Evolutionary conservation across 108 stramenopile genomes (phyloP).

Genomic region (Bacterosira constricta): DNA sequence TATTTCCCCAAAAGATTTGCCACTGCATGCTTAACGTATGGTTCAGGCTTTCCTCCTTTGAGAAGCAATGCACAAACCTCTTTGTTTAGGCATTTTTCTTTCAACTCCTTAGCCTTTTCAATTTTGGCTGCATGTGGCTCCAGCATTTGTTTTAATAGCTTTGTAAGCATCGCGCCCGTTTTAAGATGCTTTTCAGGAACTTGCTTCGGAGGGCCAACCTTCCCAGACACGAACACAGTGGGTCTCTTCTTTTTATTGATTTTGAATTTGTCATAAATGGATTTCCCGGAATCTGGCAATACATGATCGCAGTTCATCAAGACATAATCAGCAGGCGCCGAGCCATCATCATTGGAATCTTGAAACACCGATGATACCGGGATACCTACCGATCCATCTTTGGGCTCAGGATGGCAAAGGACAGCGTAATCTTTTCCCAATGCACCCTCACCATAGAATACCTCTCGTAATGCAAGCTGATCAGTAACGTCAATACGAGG

Average conservation of each 20-base stretch:
- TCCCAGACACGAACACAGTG: slow-evolving; percentile 80
- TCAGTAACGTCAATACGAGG: slow-evolving; percentile 69
- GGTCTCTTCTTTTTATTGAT: slow-evolving; percentile 76
- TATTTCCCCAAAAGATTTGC: slow-evolving; percentile 72
- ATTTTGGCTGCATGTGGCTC: slow-evolving; percentile 86
- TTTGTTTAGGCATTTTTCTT: slow-evolving; percentile 83
- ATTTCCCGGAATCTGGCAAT: slow-evolving; percentile 66
- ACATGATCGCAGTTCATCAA: slow-evolving; percentile 77
- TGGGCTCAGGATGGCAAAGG: slow-evolving; percentile 63
- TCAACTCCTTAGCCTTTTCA: slow-evolving; percentile 84
- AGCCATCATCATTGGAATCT: slow-evolving; percentile 71
- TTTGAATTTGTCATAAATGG: slow-evolving; percentile 78
- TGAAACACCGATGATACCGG: slow-evolving; percentile 78
- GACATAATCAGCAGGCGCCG: slow-evolving; percentile 70
- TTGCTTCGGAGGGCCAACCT: slow-evolving; percentile 73
- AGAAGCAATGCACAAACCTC: slow-evolving; percentile 76
- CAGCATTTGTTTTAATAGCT: slow-evolving; percentile 68
- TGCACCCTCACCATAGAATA: slow-evolving; percentile 80
- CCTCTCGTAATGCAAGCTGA: slow-evolving; percentile 76
- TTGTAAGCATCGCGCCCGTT: slow-evolving; percentile 81
- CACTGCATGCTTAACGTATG: slow-evolving; percentile 83
- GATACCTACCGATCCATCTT: slow-evolving; percentile 40
- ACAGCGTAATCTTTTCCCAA: slow-evolving; percentile 71
- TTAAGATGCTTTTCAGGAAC: slow-evolving; percentile 82
- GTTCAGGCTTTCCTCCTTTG: slow-evolving; percentile 75